phyloP scores from a whole-genome alignment of 2,329 filamentous ascomycete species.

The Venturiaceae sp. region DNA sequence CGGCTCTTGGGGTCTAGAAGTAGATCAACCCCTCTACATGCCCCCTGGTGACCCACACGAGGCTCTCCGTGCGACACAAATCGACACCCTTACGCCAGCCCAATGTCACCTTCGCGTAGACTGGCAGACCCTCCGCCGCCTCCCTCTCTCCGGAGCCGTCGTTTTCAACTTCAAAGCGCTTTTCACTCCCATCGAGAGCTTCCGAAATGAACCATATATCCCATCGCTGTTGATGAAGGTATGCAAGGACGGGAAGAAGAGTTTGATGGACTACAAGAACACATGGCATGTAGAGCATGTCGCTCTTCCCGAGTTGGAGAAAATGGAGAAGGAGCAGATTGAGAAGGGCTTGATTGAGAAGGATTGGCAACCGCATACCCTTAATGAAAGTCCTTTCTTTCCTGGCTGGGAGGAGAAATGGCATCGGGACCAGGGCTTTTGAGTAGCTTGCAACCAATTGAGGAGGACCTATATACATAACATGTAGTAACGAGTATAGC shows the following conservation, averaged over 20 bases:
- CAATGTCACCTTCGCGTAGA: constrained; percentile 67
- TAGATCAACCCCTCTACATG: constrained; percentile 66
- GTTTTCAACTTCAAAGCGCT: constrained; percentile 86
- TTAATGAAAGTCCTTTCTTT: constrained; percentile 69
- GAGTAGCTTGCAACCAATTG: not conserved
- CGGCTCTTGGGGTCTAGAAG: constrained; percentile 74
- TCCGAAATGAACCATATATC: constrained; percentile 62
- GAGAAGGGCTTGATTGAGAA: constrained; percentile 48
- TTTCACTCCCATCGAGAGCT: constrained; percentile 64
- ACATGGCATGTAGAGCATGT: constrained; percentile 72
- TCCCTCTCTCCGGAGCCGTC: constrained; percentile 65
- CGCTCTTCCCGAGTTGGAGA: constrained; percentile 52
- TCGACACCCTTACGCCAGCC: constrained; percentile 43
- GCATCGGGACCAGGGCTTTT: constrained; percentile 54
- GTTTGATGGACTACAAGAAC: constrained; percentile 70
- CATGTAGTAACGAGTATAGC: not conserved
- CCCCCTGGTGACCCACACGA: constrained; percentile 59
- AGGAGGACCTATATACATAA: not conserved
- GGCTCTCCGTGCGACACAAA: constrained; percentile 47
- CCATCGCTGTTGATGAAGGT: constrained; percentile 60
- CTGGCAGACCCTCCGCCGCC: constrained; percentile 75
- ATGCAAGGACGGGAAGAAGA: constrained; percentile 60
- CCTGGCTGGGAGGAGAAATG: constrained; percentile 69
- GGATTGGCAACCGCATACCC: constrained; percentile 57
- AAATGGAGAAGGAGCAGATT: constrained; percentile 57